Percentiles rank a stretch among this genome's conserved stretches.
Conservation (phyloP, 176 grass and related monocot genomes). For the Oryza glaberrima region DNA sequence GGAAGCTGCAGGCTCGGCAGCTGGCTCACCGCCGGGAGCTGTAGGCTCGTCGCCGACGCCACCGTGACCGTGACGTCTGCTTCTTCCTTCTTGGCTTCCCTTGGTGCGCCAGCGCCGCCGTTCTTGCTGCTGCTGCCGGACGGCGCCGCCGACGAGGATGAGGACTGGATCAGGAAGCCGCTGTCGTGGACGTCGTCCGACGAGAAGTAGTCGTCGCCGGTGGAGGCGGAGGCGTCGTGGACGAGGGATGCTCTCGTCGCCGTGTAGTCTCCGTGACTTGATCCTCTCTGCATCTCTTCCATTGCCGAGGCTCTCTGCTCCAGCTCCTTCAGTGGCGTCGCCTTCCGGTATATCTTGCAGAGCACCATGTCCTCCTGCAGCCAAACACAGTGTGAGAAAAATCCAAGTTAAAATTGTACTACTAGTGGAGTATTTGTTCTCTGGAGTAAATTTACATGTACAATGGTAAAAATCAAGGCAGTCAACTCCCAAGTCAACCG, state of each 20-base stretch:
- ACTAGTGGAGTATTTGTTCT: neutral
- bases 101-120: slow-evolving; percentile 14
- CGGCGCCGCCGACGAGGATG: neutral
- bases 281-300: slow-evolving; percentile 62
- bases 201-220: slow-evolving; percentile 39
- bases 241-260: slow-evolving; percentile 23
- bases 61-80: slow-evolving; percentile 37
- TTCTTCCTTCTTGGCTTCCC: slow-evolving; percentile 46
- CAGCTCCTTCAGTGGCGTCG: slow-evolving; percentile 80
- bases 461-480: neutral
- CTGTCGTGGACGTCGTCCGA: slow-evolving; percentile 54
- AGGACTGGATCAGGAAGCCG: slow-evolving; percentile 20
- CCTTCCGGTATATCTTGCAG: slow-evolving; percentile 92
- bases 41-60: slow-evolving; percentile 35
- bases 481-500: slow-evolving; percentile 37
- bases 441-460: neutral
- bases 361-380: slow-evolving; percentile 75
- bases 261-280: neutral
- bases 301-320: slow-evolving; percentile 62
- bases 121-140: slow-evolving; percentile 9
- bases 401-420: neutral
- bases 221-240: slow-evolving; percentile 5
- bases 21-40: slow-evolving; percentile 39
- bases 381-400: neutral
- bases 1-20: slow-evolving; percentile 55